phyloP scores from a whole-genome alignment of 192 early-diverging fungal species.

The Backusella mclennaniae region DNA sequence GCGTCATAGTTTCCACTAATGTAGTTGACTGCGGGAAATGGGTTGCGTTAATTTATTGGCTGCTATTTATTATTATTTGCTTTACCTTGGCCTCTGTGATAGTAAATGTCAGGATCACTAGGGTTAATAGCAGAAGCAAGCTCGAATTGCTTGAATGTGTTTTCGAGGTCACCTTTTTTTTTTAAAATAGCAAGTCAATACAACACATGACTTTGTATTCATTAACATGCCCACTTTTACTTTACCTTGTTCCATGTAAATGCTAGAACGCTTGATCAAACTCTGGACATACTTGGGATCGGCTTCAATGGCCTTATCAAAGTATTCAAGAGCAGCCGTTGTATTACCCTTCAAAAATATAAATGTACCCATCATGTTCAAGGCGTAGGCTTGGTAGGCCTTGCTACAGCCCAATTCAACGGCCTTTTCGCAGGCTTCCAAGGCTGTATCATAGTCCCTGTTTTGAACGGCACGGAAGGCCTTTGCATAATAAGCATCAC shows the following conservation, averaged over 20 bases:
- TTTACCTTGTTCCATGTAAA: constrained; percentile 77
- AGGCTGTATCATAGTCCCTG: constrained; percentile 59
- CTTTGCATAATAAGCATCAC: constrained; percentile 50
- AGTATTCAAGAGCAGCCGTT: constrained; percentile 63
- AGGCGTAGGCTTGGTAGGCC: constrained; percentile 58
- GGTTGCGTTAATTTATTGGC: background rate
- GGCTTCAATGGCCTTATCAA: constrained; percentile 76
- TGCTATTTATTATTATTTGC: background rate
- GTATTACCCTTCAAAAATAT: constrained; percentile 85
- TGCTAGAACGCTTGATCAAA: constrained; percentile 85
- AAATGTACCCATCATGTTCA: constrained; percentile 87
- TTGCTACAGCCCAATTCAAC: constrained; percentile 51
- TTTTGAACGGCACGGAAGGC: constrained; percentile 50
- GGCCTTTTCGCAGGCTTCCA: constrained; percentile 62
- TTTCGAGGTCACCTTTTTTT: constrained; percentile 21
- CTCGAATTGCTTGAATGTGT: constrained; percentile 68
- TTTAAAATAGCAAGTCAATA: too few relatives aligned
- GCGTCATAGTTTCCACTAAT: constrained; percentile 75
- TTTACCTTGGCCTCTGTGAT: constrained; percentile 63
- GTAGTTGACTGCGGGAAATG: constrained; percentile 56
- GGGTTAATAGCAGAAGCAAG: constrained; percentile 64
- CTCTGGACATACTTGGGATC: constrained; percentile 81
- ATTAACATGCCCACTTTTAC: constrained; percentile 7
- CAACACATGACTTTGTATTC: too few relatives aligned
- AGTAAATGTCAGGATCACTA: constrained; percentile 85